Conservation (phyloP, 2,329 filamentous ascomycete genomes). For the Hypoxylon sp. region DNA sequence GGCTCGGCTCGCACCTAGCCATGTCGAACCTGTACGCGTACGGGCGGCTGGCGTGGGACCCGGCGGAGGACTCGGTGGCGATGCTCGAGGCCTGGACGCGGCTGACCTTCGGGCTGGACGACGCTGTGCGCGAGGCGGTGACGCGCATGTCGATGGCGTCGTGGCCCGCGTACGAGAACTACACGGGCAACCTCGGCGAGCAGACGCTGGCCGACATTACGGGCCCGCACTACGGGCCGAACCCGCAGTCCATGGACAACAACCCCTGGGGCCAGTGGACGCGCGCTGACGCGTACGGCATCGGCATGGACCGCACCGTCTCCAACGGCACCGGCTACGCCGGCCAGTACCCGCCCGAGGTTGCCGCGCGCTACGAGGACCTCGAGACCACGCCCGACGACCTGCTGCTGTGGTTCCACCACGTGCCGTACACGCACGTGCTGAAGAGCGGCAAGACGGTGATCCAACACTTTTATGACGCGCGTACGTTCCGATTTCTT, state of each 20-base stretch:
- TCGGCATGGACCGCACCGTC: conserved; percentile 77
- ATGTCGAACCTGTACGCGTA: conserved; percentile 78
- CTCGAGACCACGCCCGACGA: conserved; percentile 71
- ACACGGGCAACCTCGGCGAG: conserved; percentile 73
- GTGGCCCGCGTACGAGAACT: conserved; percentile 76
- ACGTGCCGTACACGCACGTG: conserved; percentile 70
- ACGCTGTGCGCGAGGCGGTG: conserved; percentile 64
- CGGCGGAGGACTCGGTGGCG: conserved; percentile 54
- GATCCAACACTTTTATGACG: conserved; percentile 63
- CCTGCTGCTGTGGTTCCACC: conserved; percentile 77
- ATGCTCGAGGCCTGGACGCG: conserved; percentile 72
- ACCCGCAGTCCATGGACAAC: conserved; percentile 69
- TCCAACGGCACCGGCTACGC: conserved; percentile 71
- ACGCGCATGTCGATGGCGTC: conserved; percentile 71
- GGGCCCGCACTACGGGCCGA: conserved; percentile 72
- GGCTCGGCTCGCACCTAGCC: conserved; percentile 73
- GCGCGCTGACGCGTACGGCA: conserved; percentile 63
- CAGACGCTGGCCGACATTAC: conserved; percentile 75
- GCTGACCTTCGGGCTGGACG: conserved; percentile 68
- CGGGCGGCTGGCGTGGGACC: conserved; percentile 72
- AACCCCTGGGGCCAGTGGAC: conserved; percentile 79
- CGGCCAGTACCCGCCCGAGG: conserved; percentile 70
- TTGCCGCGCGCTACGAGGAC: conserved; percentile 66
- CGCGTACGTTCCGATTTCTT: conserved; percentile 40
- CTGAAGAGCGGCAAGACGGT: conserved; percentile 69